Evolutionary conservation across 768 basidiomycete genomes (phyloP), one percentile per base, ranked within the genome.

Genomic region (Dendrothele bispora): DNA sequence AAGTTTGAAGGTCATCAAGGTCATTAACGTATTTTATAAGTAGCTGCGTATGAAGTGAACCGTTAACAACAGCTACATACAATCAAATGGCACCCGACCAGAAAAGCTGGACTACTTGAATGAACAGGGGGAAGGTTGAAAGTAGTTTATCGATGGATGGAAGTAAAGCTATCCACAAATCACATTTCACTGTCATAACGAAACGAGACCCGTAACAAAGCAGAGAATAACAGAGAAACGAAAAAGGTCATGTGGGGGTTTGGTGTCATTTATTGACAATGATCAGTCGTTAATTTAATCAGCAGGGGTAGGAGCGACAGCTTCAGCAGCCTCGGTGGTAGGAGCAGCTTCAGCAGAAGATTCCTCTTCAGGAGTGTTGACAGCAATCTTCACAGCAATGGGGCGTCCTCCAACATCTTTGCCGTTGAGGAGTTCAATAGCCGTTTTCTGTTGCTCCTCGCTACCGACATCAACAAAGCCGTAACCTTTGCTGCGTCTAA

Each of bases 401-500:
- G 79, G 64, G 58, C 95, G 79, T 43, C 91, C 93, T 38, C 82
- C 84, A 48, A 99, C 72, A 53, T 95, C 87, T 67, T 91, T 91
- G 65, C 91, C 93, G 58, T 94, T 79, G 53, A 94, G 79, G 55
- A 82, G 82, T 48, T 82, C 83, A 53, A 99, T 87, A 44, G 93
- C 95, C 74, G 93, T 92, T 66, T 85, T 67, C 74, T 99, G 95
- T 69, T 94, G 84, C 58, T 83, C 88, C 68, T 93, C 86, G 56
- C 74, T 73, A 52, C 88, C 91, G 53, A 97, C 91, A 58, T 98
- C 95, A 62, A 99, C 95, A 62, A 99, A 99, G 43, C 93, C 95
- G 67, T 95, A 98, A 48, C 95, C 95, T 71, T 95, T 95, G 79
- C 88, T 91, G 69, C 83, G 88, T n/a, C n/a, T n/a, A n/a, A n/a